These are phyloP conservation scores for Botryotinia narcissicola DNA, from an alignment of 2,329 filamentous ascomycete species.

Conservation along the genomic window DNA sequence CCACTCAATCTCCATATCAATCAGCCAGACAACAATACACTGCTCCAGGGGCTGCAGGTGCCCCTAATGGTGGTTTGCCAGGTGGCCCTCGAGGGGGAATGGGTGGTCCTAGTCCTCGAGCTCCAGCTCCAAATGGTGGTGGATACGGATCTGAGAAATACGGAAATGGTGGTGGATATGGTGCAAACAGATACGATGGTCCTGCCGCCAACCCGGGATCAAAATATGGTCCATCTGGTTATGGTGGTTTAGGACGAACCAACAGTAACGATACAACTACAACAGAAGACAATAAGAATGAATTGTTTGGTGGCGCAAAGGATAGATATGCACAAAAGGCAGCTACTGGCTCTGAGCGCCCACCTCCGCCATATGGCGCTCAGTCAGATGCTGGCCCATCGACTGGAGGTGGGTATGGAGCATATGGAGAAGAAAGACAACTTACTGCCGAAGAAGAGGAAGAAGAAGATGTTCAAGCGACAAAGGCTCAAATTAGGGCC, in stretches of 20 bases:
- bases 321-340: conserved; percentile 37
- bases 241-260: conserved; percentile 56
- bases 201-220: conserved; percentile 39
- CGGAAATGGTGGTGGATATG: conserved; percentile 52
- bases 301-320: conserved; percentile 53
- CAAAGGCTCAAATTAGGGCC: conserved; percentile 71
- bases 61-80: conserved; percentile 30
- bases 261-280: conserved; percentile 43
- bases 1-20: conserved; percentile 30
- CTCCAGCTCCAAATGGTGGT: conserved; percentile 34
- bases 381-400: conserved; percentile 27
- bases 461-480: conserved; percentile 67
- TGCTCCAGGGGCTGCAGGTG: conserved; percentile 27
- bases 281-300: conserved; percentile 57
- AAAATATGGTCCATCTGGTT: conserved; percentile 54
- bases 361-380: conserved; percentile 33
- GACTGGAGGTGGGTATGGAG: conserved; percentile 43
- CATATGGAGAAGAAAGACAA: conserved; percentile 68
- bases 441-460: conserved; percentile 76
- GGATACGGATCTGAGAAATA: conserved; percentile 56
- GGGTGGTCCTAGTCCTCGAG: conserved; percentile 24
- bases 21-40: conserved; percentile 34
- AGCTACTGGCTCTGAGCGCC: conserved; percentile 30
- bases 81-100: conserved; percentile 29
- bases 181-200: conserved; percentile 52